Evolutionary conservation across 148 eudicot species (phyloP), one percentile per base, ranked within the genome.

Genomic region (Heliamphora exappendiculata): DNA sequence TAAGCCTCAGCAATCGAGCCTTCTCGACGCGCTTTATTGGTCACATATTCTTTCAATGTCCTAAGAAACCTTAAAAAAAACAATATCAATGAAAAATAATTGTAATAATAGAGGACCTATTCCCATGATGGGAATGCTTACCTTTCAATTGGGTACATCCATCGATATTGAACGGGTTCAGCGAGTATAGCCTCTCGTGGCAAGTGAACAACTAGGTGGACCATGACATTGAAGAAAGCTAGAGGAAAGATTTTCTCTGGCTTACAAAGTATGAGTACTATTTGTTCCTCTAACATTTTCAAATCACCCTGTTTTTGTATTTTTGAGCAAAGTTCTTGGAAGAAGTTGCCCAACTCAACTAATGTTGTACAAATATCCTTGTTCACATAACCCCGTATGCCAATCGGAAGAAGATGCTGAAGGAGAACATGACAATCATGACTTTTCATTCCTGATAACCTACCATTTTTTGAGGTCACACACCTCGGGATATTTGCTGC

Each of bases 71-170:
- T 51, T 19, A 24, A 57, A 26, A 58, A 3, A 11, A 58, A 55
- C 24, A 7, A 55, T 26, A 11, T 3, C 34, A 58, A 45, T 31
- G 0, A 4, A 19, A 17, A 16, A 50, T 26, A 49, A 12, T 45
- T 65, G 44, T 1, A 14, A 50, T n/a, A 71, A 4, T 10, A 44
- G 13, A 1, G n/a, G 22, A 12, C 2, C 2, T 24, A 28, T 71
- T 31, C 13, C 4, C 6, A 26, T 8, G 45, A 36, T 3, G 42
- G 14, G 11, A 70, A n/a, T 19, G 6, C 13, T 70, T 5, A 77
- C 75, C 80, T 70, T 31, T 78, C 75, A 70, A 57, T 58, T 2
- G 70, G 70, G 29, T 55, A 71, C 75, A 78, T 78, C 80, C 75
- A 78, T 16, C 69, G 49, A 36, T 57, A 78, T 28, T 63, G 81